Evolutionary conservation across 345 rosid species (phyloP), one percentile per base, ranked within the genome.

Genomic region (Salix arbutifolia): DNA sequence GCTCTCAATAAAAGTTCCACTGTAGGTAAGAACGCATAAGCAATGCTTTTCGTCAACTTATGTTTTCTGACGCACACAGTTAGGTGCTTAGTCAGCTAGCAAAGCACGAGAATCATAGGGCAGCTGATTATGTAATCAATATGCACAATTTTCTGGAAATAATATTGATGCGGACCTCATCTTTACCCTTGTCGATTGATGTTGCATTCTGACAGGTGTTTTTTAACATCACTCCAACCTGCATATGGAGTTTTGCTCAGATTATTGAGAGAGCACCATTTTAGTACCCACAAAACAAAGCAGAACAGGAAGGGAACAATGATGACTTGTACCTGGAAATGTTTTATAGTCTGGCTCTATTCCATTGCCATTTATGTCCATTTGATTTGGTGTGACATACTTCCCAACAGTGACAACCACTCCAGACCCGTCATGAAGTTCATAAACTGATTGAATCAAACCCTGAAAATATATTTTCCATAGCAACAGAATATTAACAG

Each of bases 291-390:
- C n/a, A 64, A 19, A 13, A 56, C 26, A 31, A 4, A 33, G 26
- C 21, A 69, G 42, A 33, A 35, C 70, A 80, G 56, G 52, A 65
- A 31, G 6, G 19, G 33, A n/a, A 65, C 0, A 23, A 58, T 3
- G 37, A 23, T 65, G 70, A 71, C 18, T 25, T 65, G 28, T 88
- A 93, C 97, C 97, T 78, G 97, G 97, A 70, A 90, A 42, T 46
- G 80, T 88, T 77, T 66, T 82, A 84, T 77, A 90, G 78, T 95
- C 97, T 44, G 97, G 93, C 75, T 95, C 92, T 18, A 92, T 91
- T 77, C 99, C 97, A 48, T 91, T 91, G 75, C 99, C 97, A 75
- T 95, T 95, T 83, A 93, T 90, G 83, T 95, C 98, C 92, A 83
- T 79, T 71, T 88, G 97, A 79, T 90, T 89, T 42, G 99, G 98